These are phyloP conservation scores for Aspergillus cejpii DNA, from an alignment of 2,329 filamentous ascomycete species.

Conservation along the genomic window DNA sequence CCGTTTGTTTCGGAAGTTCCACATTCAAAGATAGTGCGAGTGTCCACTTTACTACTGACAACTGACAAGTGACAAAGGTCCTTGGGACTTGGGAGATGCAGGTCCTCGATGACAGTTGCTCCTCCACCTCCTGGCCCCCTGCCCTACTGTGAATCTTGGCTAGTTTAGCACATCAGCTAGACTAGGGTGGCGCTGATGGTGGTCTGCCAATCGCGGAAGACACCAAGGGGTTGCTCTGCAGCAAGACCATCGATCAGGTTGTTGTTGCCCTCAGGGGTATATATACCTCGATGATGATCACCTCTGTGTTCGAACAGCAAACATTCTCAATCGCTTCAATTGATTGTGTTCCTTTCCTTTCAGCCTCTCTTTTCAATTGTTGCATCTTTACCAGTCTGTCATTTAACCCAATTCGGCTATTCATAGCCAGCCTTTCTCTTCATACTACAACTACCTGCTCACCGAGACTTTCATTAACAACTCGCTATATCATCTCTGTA, in stretches of 20 bases:
- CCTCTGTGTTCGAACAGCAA: conserved; percentile 15
- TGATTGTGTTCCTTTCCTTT: conserved; percentile 17
- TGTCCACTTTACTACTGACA: conserved; percentile 12
- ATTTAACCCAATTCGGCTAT: conserved; percentile 24
- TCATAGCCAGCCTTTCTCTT: conserved; percentile 15
- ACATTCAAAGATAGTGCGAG: conserved; percentile 13
- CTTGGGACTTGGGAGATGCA: conserved; percentile 21
- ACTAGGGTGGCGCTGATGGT: not conserved
- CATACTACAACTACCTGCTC: conserved; percentile 15
- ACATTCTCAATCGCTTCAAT: conserved; percentile 22
- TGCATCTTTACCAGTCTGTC: conserved; percentile 27
- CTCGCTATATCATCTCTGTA: conserved; percentile 10
- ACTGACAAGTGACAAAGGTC: conserved; percentile 9
- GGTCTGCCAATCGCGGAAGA: conserved; percentile 9
- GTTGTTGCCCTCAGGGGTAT: conserved; percentile 28
- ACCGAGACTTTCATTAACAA: conserved; percentile 12
- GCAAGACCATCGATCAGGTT: conserved; percentile 2
- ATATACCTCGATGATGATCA: conserved; percentile 28
- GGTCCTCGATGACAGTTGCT: conserved; percentile 12
- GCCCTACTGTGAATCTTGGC: not conserved
- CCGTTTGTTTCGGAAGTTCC: conserved; percentile 19
- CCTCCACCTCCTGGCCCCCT: not conserved
- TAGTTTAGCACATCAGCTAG: not conserved
- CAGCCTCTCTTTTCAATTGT: conserved; percentile 17
- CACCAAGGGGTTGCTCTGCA: conserved; percentile 13